Percentiles rank a stretch among this genome's conserved stretches.
Evolutionary conservation across 345 rosid species (phyloP).

Genomic region (Citrus unshiu): DNA sequence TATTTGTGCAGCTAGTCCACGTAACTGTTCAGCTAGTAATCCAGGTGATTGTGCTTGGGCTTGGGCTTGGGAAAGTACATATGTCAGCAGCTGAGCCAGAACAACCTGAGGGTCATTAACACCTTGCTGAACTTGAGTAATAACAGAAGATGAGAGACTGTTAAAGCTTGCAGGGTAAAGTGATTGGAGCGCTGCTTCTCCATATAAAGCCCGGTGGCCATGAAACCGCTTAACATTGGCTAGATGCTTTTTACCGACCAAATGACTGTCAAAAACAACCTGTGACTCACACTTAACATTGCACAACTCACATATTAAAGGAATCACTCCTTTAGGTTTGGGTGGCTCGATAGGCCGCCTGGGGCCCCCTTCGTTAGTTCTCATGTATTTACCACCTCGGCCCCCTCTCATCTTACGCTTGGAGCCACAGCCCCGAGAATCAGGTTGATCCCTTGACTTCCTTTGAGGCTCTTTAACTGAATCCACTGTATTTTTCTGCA

Average conservation of each 20-base stretch:
- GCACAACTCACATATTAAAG: conserved; percentile 36
- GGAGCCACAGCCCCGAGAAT: conserved; percentile 8
- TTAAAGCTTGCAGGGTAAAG: conserved; percentile 25
- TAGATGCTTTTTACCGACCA: conserved; percentile 39
- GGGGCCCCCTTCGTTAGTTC: conserved; percentile 27
- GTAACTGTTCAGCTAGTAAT: conserved; percentile 11
- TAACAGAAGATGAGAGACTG: conserved; percentile 19
- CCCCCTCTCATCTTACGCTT: conserved; percentile 33
- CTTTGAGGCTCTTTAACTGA: conserved; percentile 19
- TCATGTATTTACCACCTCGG: conserved; percentile 23
- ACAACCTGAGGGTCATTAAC: conserved; percentile 39
- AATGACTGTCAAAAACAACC: conserved; percentile 33
- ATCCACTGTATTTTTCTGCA: conserved; percentile 12
- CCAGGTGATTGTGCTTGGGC: conserved; percentile 23
- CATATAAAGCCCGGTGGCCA: conserved; percentile 24
- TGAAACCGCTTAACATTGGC: conserved; percentile 31
- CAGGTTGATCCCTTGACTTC: conserved; percentile 24
- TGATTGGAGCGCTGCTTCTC: conserved; percentile 31
- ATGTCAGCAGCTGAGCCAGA: conserved; percentile 38
- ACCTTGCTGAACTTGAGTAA: conserved; percentile 30
- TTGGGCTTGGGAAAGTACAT: conserved; percentile 31
- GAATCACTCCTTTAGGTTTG: conserved; percentile 23
- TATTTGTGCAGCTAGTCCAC: conserved; percentile 8
- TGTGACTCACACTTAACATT: conserved; percentile 36
- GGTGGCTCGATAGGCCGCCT: conserved; percentile 26